These are phyloP conservation scores for Penicillium nordicum DNA, from an alignment of 2,329 filamentous ascomycete species.

Conservation along the genomic window DNA sequence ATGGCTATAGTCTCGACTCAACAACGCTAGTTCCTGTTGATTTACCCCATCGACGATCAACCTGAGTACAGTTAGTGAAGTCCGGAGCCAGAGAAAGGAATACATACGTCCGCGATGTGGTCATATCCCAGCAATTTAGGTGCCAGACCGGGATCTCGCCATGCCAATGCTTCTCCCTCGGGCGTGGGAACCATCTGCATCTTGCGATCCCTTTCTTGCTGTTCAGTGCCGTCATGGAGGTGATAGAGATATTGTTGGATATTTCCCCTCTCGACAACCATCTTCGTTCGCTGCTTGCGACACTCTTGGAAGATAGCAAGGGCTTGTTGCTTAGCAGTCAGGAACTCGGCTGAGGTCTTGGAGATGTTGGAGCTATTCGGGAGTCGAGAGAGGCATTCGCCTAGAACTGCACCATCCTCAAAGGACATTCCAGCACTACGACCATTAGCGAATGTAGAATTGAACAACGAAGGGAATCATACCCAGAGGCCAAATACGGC, in stretches of 20 bases:
- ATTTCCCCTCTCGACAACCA: conserved; percentile 59
- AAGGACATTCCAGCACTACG: conserved; percentile 57
- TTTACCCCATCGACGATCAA: conserved; percentile 11
- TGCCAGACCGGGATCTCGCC: conserved; percentile 42
- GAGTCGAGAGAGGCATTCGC: conserved; percentile 52
- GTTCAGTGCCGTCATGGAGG: conserved; percentile 56
- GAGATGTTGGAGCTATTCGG: conserved; percentile 34
- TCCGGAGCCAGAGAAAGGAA: neutral
- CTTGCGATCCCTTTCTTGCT: conserved; percentile 51
- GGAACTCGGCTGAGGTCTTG: conserved; percentile 24
- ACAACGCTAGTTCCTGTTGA: neutral
- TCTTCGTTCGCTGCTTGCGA: conserved; percentile 57
- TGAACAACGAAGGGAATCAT: neutral
- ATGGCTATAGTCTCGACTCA: conserved; percentile 14
- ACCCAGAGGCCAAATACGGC: conserved; percentile 56
- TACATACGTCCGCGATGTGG: conserved; percentile 37
- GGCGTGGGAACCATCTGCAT: conserved; percentile 40
- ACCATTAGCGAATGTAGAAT: neutral
- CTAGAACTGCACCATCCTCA: conserved; percentile 58
- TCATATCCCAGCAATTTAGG: conserved; percentile 43
- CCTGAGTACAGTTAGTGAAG: conserved; percentile 1
- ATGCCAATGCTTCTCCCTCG: conserved; percentile 43
- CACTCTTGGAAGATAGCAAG: conserved; percentile 54
- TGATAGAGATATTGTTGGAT: conserved; percentile 62
- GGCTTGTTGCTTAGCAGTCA: conserved; percentile 35